Evolutionary conservation across 371 early-diverging fungal species (phyloP).

Genomic region (Syncephalastrum sp.): DNA sequence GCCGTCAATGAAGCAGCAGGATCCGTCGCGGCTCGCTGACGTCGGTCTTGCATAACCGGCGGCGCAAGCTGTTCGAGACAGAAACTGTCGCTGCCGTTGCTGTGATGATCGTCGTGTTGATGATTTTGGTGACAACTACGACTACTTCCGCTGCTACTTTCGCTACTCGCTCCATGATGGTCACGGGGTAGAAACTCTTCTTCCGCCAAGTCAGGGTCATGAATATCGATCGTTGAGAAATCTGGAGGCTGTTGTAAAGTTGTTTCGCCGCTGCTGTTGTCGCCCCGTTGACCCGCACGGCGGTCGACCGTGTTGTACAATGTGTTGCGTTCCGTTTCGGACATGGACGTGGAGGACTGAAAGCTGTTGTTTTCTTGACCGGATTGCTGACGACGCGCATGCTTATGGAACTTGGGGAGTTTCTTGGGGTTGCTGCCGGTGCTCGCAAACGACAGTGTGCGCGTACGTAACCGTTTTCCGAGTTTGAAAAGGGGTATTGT

Average conservation of each 20-base stretch:
- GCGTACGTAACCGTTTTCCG: constrained; percentile 51
- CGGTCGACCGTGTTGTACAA: constrained; percentile 35
- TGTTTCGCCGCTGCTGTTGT: neutral
- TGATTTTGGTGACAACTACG: neutral
- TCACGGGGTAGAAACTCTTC: constrained; percentile 51
- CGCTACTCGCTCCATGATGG: constrained; percentile 12
- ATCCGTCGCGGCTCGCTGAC: constrained; percentile 11
- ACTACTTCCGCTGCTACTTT: constrained; percentile 13
- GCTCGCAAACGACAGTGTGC: constrained; percentile 48
- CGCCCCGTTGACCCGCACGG: constrained; percentile 7
- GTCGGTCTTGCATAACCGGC: neutral
- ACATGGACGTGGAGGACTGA: constrained; percentile 33
- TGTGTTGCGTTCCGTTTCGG: constrained; percentile 39
- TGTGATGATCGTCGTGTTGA: neutral
- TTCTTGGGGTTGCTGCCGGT: constrained; percentile 40
- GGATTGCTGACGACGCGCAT: constrained; percentile 10
- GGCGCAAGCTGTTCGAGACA: too few species aligned
- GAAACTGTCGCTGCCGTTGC: neutral
- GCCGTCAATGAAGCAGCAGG: constrained; percentile 20
- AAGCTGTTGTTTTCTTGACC: constrained; percentile 15
- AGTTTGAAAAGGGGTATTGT: constrained; percentile 77
- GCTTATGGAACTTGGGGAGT: constrained; percentile 28
- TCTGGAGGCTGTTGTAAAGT: constrained; percentile 8
- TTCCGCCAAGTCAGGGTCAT: constrained; percentile 32
- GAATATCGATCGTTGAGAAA: constrained; percentile 21